phyloP scores from a whole-genome alignment of 2,329 filamentous ascomycete species.

The Botrytis tulipae region DNA sequence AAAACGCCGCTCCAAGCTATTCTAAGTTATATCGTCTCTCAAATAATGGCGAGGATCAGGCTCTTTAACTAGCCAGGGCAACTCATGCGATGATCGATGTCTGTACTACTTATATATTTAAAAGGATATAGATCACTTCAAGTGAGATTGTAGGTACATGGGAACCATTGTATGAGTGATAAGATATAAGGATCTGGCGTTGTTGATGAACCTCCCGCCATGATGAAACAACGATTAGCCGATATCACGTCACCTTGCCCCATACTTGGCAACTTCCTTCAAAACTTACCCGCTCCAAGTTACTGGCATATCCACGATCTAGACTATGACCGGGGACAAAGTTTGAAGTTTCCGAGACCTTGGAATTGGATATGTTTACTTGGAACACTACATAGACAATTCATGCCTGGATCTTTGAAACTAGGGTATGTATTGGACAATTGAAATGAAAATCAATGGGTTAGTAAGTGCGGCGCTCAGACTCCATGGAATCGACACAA shows the following conservation, averaged over 20 bases:
- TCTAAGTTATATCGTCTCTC: not conserved
- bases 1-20: not conserved
- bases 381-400: not conserved
- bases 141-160: not conserved
- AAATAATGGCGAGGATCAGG: not conserved
- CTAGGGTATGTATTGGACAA: too few species aligned
- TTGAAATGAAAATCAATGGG: not conserved
- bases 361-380: not conserved
- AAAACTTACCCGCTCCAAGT: not conserved
- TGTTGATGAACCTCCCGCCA: not conserved
- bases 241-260: not conserved
- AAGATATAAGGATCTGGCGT: not conserved
- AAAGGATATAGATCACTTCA: not conserved
- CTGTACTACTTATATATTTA: not conserved
- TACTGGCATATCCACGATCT: not conserved
- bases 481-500: not conserved
- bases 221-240: constrained; percentile 9
- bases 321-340: not conserved
- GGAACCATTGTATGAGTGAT: not conserved
- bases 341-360: not conserved
- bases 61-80: not conserved
- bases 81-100: not conserved
- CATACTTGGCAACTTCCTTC: not conserved
- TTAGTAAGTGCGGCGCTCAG: not conserved
- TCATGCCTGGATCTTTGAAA: not conserved